Evolutionary conservation across 352 stramenopile genomes (phyloP).

Genomic region (Phytophthora crassamura): DNA sequence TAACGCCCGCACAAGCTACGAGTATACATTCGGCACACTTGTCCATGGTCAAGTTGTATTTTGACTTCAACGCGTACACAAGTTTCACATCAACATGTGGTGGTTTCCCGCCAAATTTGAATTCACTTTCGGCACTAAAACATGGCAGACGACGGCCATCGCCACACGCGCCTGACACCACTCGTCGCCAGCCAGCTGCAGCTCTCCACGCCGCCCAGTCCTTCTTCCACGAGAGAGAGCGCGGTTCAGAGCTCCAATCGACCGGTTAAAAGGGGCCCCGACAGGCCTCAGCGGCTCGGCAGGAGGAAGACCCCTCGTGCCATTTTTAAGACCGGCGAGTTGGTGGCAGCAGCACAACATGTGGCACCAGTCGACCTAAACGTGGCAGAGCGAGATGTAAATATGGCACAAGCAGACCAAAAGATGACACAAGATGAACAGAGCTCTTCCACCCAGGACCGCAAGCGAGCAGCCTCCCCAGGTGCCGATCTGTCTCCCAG

Average conservation of each 20-base stretch:
- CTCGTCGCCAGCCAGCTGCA: conserved; percentile 26
- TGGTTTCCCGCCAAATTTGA: no score
- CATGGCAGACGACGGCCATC: no score
- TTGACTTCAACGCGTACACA: no score
- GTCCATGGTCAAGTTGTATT: no score
- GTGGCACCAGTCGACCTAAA: no score
- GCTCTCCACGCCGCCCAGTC: conserved; percentile 21
- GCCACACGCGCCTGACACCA: conserved; percentile 27
- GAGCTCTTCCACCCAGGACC: conserved; percentile 12
- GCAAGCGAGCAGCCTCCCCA: conserved; percentile 16
- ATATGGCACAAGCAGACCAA: conserved; percentile 3
- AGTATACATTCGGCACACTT: no score
- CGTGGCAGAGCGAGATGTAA: neutral
- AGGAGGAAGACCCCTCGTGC: conserved; percentile 9
- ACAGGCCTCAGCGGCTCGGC: neutral
- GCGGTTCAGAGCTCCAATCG: conserved; percentile 7
- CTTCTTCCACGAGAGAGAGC: conserved; percentile 6
- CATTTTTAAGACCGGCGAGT: no score
- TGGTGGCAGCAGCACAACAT: no score
- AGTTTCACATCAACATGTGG: no score
- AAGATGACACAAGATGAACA: neutral
- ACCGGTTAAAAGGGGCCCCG: conserved; percentile 4
- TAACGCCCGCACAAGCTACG: no score
- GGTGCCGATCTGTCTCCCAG: conserved; percentile 6
- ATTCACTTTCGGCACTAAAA: no score